Evolutionary conservation across 75 land plant genomes (phyloP).

Genomic region (Cryptomeria japonica): DNA sequence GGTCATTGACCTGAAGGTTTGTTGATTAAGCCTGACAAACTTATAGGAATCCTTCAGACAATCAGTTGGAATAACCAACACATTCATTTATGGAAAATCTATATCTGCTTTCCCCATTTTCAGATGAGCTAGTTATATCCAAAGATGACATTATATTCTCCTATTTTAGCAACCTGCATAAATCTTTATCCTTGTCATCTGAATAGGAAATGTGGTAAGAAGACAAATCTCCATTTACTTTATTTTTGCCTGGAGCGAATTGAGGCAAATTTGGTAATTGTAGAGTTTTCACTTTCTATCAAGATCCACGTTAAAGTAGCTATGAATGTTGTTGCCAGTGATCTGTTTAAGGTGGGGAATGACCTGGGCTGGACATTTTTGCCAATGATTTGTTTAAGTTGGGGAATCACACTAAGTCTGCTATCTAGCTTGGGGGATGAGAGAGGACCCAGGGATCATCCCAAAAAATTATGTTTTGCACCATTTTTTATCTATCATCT

Average conservation of each 20-base stretch:
- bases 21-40: no score
- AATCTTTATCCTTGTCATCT: no score
- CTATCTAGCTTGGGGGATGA: background rate
- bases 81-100: no score
- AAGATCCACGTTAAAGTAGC: background rate
- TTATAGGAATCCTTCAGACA: no score
- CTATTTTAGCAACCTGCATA: no score
- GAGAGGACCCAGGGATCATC: background rate
- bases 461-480: no score
- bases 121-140: no score
- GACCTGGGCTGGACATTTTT: background rate
- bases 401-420: background rate
- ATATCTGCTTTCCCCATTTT: no score
- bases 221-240: background rate
- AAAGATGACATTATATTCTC: no score
- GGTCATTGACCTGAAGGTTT: no score
- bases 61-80: no score
- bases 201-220: background rate
- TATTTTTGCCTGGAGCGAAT: background rate
- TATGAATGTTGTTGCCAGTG: background rate
- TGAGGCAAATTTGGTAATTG: background rate
- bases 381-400: no score
- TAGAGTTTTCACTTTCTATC: background rate
- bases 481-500: background rate
- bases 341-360: background rate